These are phyloP conservation scores for Atkinsonella texensis DNA, from an alignment of 2,329 filamentous ascomycete species.

Conservation along the genomic window DNA sequence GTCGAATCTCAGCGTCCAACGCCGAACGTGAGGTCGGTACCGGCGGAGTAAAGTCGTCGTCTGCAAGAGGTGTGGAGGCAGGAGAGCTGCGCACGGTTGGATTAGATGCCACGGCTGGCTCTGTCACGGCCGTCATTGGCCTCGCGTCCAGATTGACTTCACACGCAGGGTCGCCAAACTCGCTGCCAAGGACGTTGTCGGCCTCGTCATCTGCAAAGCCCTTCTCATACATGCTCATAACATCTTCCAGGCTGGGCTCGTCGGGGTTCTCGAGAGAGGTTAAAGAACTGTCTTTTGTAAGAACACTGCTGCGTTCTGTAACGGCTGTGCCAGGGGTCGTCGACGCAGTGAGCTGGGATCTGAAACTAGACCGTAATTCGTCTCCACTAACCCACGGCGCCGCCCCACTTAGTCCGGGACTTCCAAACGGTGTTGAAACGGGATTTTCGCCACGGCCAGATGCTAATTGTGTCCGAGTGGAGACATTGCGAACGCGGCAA, in stretches of 20 bases:
- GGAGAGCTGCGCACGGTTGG: not conserved
- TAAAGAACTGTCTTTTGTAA: conserved; percentile 67
- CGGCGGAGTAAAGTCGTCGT: conserved; percentile 10
- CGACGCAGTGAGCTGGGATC: conserved; percentile 42
- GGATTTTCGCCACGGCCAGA: conserved; percentile 22
- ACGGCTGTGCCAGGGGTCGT: conserved; percentile 47
- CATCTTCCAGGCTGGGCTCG: conserved; percentile 51
- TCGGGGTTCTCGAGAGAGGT: conserved; percentile 47
- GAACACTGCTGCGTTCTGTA: conserved; percentile 74
- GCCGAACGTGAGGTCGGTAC: conserved; percentile 15
- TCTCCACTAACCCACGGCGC: conserved; percentile 39
- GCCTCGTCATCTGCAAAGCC: conserved; percentile 41
- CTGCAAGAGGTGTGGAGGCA: conserved; percentile 8
- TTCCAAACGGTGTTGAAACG: conserved; percentile 22
- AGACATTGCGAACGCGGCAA: conserved; percentile 17
- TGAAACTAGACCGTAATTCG: conserved; percentile 42
- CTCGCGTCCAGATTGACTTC: conserved; percentile 2
- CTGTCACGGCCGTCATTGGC: conserved; percentile 7
- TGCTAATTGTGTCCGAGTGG: conserved; percentile 17
- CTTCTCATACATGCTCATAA: conserved; percentile 59
- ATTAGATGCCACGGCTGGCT: not conserved
- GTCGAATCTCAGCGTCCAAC: conserved; percentile 26
- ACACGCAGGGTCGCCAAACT: conserved; percentile 9
- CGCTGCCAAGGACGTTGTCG: conserved; percentile 18
- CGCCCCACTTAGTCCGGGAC: conserved; percentile 17